phyloP scores from a whole-genome alignment of 2,329 filamentous ascomycete species.

The Penicillium capsulatum region DNA sequence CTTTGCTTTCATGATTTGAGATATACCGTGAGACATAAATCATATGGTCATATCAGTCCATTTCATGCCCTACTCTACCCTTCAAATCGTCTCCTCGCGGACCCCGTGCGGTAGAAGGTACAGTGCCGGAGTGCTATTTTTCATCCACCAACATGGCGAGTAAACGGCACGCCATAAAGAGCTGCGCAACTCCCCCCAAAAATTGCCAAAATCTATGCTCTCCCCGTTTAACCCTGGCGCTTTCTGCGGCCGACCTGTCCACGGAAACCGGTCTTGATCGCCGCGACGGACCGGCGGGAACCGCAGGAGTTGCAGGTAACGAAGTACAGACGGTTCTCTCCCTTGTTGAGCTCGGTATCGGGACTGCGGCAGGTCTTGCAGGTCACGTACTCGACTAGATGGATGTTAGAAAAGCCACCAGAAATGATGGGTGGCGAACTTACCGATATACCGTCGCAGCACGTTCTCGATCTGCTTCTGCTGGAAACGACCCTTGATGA shows the following conservation, averaged over 20 bases:
- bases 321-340: slow-evolving; percentile 98
- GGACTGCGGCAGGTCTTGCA: slow-evolving; percentile 97
- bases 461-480: slow-evolving; percentile 99
- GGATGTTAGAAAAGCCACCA: slow-evolving; percentile 2
- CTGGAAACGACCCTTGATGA: slow-evolving; percentile 99
- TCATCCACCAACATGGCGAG: slow-evolving; percentile 18
- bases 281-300: slow-evolving; percentile 80
- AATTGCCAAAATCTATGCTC: slow-evolving; percentile 9
- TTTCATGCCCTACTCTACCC: slow-evolving; percentile 28
- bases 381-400: slow-evolving; percentile 87
- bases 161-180: slow-evolving; percentile 23
- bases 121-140: slow-evolving; percentile 12
- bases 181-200: slow-evolving; percentile 17
- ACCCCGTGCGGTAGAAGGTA: slow-evolving; percentile 7
- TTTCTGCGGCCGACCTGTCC: slow-evolving; percentile 98
- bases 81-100: slow-evolving; percentile 25
- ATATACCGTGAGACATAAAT: slow-evolving; percentile 1
- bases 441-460: slow-evolving; percentile 55
- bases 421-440: not conserved
- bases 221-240: slow-evolving; percentile 69
- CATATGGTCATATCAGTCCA: slow-evolving; percentile 27
- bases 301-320: slow-evolving; percentile 91
- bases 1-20: not conserved
- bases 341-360: slow-evolving; percentile 95
- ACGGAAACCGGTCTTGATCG: slow-evolving; percentile 99